Percentiles rank a stretch among this genome's conserved stretches.
Evolutionary conservation across 148 eudicot genomes (phyloP).

Genomic region (Nepenthes gracilis): DNA sequence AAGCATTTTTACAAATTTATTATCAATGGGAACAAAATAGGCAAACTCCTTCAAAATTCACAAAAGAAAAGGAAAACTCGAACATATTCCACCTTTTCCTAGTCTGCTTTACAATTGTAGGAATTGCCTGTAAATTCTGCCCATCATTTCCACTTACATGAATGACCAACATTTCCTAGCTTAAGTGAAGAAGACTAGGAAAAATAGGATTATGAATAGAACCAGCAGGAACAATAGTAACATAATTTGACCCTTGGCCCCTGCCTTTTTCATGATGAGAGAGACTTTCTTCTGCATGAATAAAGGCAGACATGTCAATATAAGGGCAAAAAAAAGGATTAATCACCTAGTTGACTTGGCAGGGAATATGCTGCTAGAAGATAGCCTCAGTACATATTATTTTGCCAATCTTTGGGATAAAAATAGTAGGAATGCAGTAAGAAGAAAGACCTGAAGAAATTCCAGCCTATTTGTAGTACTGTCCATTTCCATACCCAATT

Average conservation of each 20-base stretch:
- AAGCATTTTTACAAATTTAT: too few relatives aligned
- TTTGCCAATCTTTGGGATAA: not conserved
- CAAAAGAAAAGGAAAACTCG: too few relatives aligned
- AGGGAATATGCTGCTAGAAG: not conserved
- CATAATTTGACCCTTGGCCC: constrained; percentile 84
- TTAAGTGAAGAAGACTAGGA: constrained; percentile 65
- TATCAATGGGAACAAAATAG: too few relatives aligned
- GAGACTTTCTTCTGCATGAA: constrained; percentile 78
- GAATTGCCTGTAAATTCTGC: too few relatives aligned
- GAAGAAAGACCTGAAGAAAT: constrained; percentile 67
- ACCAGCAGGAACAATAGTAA: constrained; percentile 70
- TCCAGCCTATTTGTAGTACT: constrained; percentile 89
- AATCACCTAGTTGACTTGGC: not conserved
- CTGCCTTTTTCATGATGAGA: constrained; percentile 86
- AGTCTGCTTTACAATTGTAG: too few relatives aligned
- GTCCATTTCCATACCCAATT: constrained; percentile 86
- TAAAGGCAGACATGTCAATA: not conserved
- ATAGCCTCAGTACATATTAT: not conserved
- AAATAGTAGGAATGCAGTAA: not conserved
- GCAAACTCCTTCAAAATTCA: too few relatives aligned
- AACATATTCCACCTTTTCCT: too few relatives aligned
- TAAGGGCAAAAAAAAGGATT: not conserved
- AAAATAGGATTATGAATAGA: constrained; percentile 63
- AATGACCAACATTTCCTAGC: too few relatives aligned
- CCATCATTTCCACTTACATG: too few relatives aligned